These are phyloP conservation scores for Yarrowia hollandica DNA, from an alignment of 805 yeast genomes.

Conservation along the genomic window DNA sequence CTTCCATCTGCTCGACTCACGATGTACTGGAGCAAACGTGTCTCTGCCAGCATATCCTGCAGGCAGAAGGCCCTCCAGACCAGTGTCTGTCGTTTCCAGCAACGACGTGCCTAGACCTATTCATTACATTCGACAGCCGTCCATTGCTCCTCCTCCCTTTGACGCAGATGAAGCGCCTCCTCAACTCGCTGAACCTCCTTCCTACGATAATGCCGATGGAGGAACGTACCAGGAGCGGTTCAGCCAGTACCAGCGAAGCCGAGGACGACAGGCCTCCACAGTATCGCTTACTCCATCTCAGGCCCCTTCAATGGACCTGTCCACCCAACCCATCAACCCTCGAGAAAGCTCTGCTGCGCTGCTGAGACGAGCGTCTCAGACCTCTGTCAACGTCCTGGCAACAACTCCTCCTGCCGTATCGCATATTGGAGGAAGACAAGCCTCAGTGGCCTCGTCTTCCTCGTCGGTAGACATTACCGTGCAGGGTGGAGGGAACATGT, in stretches of 20 bases:
- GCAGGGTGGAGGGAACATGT: neutral
- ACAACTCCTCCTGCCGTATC: neutral
- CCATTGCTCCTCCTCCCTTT: slow-evolving; percentile 65
- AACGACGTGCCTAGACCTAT: slow-evolving; percentile 49
- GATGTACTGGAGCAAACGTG: slow-evolving; percentile 49
- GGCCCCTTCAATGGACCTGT: slow-evolving; percentile 4
- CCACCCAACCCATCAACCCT: neutral
- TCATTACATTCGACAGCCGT: slow-evolving; percentile 54
- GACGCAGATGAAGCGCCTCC: slow-evolving; percentile 38
- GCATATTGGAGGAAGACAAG: neutral
- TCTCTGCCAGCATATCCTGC: slow-evolving; percentile 45
- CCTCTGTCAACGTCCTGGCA: slow-evolving; percentile 19
- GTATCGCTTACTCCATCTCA: neutral
- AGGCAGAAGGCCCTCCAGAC: slow-evolving; percentile 5
- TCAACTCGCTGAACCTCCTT: slow-evolving; percentile 3
- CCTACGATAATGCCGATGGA: neutral
- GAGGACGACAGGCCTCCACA: neutral
- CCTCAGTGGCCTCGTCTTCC: neutral
- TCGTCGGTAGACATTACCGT: slow-evolving; percentile 16
- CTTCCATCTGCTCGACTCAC: slow-evolving; percentile 71
- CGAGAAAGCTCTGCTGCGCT: neutral
- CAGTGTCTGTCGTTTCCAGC: neutral
- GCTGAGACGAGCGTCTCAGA: slow-evolving; percentile 2
- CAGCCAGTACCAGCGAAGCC: neutral
- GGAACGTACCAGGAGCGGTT: slow-evolving; percentile 9